phyloP scores from a whole-genome alignment of 768 basidiomycete genomes.

The Lyophyllum semitale region DNA sequence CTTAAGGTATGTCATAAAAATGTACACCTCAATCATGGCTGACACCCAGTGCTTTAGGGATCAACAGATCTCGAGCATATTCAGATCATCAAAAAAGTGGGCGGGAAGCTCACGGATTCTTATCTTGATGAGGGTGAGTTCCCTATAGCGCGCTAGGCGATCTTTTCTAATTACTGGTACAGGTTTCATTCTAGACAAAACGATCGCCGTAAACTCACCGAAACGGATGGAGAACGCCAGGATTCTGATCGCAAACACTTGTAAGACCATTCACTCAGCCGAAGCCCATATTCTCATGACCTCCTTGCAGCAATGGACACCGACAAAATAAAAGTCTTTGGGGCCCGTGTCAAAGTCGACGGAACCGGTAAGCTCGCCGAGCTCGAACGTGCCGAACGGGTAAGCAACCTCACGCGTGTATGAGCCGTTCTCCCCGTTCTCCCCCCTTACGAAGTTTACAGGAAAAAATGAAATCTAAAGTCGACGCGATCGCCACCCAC shows the following conservation, averaged over 20 bases:
- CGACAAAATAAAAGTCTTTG: conserved; percentile 99
- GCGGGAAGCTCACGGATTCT: conserved; percentile 96
- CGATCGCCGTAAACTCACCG: conserved; percentile 91
- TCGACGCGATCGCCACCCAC: conserved; percentile 89
- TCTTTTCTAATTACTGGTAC: background rate
- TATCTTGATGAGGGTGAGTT: conserved; percentile 91
- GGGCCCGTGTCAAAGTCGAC: conserved; percentile 94
- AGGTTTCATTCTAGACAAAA: conserved; percentile 98
- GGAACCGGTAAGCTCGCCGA: conserved; percentile 96
- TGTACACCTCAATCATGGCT: background rate
- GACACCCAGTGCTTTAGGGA: conserved; percentile 55
- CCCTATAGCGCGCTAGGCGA: background rate
- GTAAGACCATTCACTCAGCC: conserved; percentile 44
- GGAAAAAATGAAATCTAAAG: conserved; percentile 99
- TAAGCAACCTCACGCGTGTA: conserved; percentile 39
- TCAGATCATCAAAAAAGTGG: conserved; percentile 99
- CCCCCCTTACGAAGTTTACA: too few relatives aligned
- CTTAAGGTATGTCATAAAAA: conserved; percentile 60
- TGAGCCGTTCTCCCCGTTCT: too few relatives aligned
- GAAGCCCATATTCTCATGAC: background rate
- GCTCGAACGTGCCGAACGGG: conserved; percentile 93
- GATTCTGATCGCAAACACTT: conserved; percentile 98
- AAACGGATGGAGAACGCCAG: conserved; percentile 94
- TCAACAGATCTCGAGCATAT: conserved; percentile 97
- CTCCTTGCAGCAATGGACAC: conserved; percentile 89